Evolutionary conservation across 2,329 filamentous ascomycete genomes (phyloP), one percentile per base, ranked within the genome.

Genomic region (Fusarium neocosmosporiellum): DNA sequence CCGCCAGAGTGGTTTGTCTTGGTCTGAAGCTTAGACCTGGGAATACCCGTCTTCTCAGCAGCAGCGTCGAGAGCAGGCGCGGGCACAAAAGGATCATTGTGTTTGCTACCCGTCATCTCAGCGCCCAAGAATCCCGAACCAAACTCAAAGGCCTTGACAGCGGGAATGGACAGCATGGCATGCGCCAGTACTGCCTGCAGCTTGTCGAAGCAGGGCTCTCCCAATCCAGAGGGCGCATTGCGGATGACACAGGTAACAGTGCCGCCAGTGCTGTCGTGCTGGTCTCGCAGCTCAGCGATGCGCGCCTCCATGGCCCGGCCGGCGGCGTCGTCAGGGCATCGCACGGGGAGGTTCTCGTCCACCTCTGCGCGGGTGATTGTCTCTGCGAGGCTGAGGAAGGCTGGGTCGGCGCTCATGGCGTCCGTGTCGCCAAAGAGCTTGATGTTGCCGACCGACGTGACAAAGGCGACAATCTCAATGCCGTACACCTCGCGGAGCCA

Each of bases 181-280:
- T 98, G 96, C 29, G 91, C 95, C 54, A 99, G 90, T 80, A 89
- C 90, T 9, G 96, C 96, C 86, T 99, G 95, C 50, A 98, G 88
- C 86, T 98, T 98, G 83, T 97, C 94, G 82, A 99, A 98, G 83
- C 91, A 93, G 1, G 96, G 96, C 87, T 98, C 96, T 67, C 96
- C 96, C 4, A 98, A 88, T 0, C 96, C 96, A 43, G 90, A 89
- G 96, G 96, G 41, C 9, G 91, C 90, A 79, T 97, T 96, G 72
- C 93, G 90, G 79, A 98, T 95, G 41, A 98, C 93, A 78, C 96
- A 98, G 53, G 95, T 98, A 20, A 98, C 95, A 14, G 94, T 97
- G 69, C 96, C 96, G 67, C 96, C 96, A 75, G 97, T 98, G 84
- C 93, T 96, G 86, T 98, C 96, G 67, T 94, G 83, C 66, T 87